Evolutionary conservation across 257 asterid species (phyloP).

Genomic region (Salvia splendens): DNA sequence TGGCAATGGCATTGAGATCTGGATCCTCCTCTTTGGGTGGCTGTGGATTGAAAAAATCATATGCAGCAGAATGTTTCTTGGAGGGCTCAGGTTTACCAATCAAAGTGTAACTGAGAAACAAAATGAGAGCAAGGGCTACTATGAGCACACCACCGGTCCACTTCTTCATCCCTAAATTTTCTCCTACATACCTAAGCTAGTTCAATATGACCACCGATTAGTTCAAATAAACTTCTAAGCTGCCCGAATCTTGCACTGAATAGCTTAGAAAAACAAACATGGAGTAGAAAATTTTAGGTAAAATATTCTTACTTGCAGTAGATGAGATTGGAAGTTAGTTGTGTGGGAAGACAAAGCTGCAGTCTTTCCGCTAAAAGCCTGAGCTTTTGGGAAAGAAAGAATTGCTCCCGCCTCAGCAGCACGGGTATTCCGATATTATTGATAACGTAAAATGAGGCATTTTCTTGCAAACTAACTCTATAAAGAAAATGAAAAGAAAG

Average conservation of each 20-base stretch:
- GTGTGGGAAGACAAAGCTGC: conserved; percentile 7
- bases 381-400: not conserved
- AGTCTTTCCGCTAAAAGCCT: conserved; percentile 12
- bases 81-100: conserved; percentile 48
- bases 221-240: not conserved
- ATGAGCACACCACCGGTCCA: conserved; percentile 74
- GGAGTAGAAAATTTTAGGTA: not conserved
- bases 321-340: not conserved
- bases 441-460: no score
- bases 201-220: not conserved
- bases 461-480: no score
- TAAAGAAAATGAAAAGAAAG: no score
- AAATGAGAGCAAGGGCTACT: conserved; percentile 50
- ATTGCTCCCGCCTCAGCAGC: not conserved
- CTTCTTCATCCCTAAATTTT: conserved; percentile 60
- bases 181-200: conserved; percentile 21
- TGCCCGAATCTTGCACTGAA: not conserved
- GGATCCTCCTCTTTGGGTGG: conserved; percentile 36
- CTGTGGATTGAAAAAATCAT: conserved; percentile 66
- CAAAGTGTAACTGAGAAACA: conserved; percentile 54
- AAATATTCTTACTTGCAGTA: conserved; percentile 21
- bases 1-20: conserved; percentile 12
- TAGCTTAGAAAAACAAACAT: not conserved
- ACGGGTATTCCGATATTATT: not conserved
- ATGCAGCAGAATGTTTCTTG: conserved; percentile 63